Percentiles rank a stretch among this genome's conserved stretches.
Conservation (phyloP, 2,329 filamentous ascomycete species). For the Fusarium burgessii region DNA sequence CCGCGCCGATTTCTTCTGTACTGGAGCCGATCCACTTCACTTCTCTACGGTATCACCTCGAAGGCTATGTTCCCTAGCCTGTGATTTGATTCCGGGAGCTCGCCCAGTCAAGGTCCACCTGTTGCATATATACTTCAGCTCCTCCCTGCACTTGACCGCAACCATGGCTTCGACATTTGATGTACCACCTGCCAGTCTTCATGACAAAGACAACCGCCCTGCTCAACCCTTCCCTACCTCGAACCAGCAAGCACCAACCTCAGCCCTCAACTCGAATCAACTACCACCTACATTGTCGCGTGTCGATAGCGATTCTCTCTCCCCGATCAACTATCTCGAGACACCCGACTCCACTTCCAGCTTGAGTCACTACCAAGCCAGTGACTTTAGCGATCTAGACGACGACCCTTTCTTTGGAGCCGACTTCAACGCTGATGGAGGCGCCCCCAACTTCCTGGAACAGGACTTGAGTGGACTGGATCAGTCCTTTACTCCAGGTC, state of each 20-base stretch:
- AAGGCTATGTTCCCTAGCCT: slow-evolving; percentile 51
- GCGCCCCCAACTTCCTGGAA: slow-evolving; percentile 60
- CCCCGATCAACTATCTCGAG: slow-evolving; percentile 51
- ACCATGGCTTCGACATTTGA: slow-evolving; percentile 61
- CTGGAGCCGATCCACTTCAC: slow-evolving; percentile 34
- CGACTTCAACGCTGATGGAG: slow-evolving; percentile 60
- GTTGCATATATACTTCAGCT: slow-evolving; percentile 53
- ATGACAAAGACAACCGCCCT: slow-evolving; percentile 51
- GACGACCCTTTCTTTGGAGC: slow-evolving; percentile 65
- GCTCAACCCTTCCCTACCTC: slow-evolving; percentile 42
- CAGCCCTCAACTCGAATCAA: slow-evolving; percentile 53
- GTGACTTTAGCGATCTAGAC: slow-evolving; percentile 61
- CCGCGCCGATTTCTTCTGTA: slow-evolving; percentile 24
- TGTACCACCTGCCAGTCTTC: slow-evolving; percentile 55
- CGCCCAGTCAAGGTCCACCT: slow-evolving; percentile 40
- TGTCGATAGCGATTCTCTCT: slow-evolving; percentile 48
- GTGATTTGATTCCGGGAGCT: slow-evolving; percentile 48
- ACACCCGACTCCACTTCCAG: slow-evolving; percentile 65
- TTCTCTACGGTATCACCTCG: slow-evolving; percentile 30
- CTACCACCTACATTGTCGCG: slow-evolving; percentile 60
- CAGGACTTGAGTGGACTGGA: slow-evolving; percentile 46
- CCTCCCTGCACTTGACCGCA: slow-evolving; percentile 40
- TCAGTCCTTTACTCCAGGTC: slow-evolving; percentile 33
- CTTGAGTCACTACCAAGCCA: slow-evolving; percentile 62
- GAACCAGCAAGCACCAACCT: slow-evolving; percentile 46